These are phyloP conservation scores for Astrothelium subdiscretum DNA, from an alignment of 495 filamentous ascomycete species.

Conservation along the genomic window DNA sequence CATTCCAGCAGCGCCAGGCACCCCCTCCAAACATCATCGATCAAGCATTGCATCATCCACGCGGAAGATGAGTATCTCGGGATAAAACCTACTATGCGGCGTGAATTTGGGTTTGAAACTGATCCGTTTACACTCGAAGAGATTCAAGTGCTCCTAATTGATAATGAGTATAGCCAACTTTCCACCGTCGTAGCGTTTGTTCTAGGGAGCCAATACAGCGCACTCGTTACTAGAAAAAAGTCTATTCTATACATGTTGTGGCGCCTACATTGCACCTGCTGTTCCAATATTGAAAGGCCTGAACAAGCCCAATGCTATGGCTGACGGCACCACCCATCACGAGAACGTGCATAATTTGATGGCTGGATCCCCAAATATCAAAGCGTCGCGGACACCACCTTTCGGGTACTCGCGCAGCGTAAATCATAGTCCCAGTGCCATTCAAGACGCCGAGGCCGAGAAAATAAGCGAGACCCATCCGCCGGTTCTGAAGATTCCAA, in stretches of 20 bases:
- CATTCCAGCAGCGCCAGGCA: no score
- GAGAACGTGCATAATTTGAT: constrained; percentile 15
- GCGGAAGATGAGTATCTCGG: no score
- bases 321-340: constrained; percentile 7
- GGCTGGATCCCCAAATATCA: constrained; percentile 10
- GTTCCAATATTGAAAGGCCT: constrained; percentile 7
- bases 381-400: constrained; percentile 9
- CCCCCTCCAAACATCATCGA: no score
- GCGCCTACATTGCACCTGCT: neutral
- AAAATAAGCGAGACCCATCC: neutral
- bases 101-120: no score
- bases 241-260: neutral
- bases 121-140: no score
- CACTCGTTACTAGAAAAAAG: no score
- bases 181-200: no score
- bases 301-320: constrained; percentile 5
- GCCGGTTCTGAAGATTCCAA: neutral
- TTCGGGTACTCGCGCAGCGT: constrained; percentile 6
- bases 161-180: no score
- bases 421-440: constrained; percentile 4
- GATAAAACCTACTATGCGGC: no score
- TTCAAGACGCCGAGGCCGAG: neutral
- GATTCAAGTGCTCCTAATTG: no score
- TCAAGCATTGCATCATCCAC: no score
- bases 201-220: no score